phyloP scores from a whole-genome alignment of 768 basidiomycete species.

The Imleria badia region DNA sequence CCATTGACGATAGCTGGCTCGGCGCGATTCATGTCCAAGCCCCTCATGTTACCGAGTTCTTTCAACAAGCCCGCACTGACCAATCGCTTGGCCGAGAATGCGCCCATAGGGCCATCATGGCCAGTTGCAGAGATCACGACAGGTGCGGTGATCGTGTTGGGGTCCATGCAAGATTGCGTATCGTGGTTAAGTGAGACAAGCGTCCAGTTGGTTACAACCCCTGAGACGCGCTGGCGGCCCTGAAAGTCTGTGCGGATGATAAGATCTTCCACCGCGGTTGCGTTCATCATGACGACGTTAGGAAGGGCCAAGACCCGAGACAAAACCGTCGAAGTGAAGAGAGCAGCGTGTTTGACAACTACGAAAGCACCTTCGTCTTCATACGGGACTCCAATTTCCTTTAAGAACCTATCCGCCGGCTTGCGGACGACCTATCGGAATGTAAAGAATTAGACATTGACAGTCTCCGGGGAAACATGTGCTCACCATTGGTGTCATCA shows the following conservation, averaged over 20 bases:
- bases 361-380: conserved; percentile 79
- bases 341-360: conserved; percentile 78
- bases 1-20: conserved; percentile 79
- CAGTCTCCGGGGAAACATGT: not conserved
- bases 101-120: conserved; percentile 79
- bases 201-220: conserved; percentile 58
- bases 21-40: conserved; percentile 79
- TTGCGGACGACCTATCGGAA: conserved; percentile 64
- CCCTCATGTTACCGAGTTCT: conserved; percentile 77
- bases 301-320: conserved; percentile 68
- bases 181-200: conserved; percentile 61
- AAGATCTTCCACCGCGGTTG: conserved; percentile 79
- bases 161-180: conserved; percentile 77
- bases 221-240: conserved; percentile 44
- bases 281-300: conserved; percentile 75
- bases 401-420: conserved; percentile 71
- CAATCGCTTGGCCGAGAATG: conserved; percentile 77
- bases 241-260: conserved; percentile 57
- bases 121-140: conserved; percentile 71
- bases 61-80: conserved; percentile 73
- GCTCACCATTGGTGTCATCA: conserved; percentile 76
- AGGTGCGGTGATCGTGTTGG: conserved; percentile 80
- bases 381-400: conserved; percentile 66
- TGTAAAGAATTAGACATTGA: not conserved
- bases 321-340: conserved; percentile 77